phyloP scores from a whole-genome alignment of 2,329 filamentous ascomycete genomes.

The Neurospora crassa region DNA sequence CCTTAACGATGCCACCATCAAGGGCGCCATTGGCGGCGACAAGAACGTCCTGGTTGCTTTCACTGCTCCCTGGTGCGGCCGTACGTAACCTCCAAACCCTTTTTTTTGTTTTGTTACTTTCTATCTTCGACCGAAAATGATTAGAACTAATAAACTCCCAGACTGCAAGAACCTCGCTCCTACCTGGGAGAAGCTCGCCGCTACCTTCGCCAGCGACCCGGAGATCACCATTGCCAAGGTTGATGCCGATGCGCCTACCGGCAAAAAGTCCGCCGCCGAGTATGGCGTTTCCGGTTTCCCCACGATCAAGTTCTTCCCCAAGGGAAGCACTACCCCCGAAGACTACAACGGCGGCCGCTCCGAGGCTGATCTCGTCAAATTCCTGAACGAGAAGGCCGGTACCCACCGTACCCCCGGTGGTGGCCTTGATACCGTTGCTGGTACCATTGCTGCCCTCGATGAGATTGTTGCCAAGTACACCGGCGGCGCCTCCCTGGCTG shows the following conservation, averaged over 20 bases:
- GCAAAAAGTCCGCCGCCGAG: conserved; percentile 66
- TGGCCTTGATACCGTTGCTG: conserved; percentile 66
- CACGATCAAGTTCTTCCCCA: conserved; percentile 96
- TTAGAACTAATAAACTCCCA: conserved; percentile 27
- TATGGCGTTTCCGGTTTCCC: conserved; percentile 82
- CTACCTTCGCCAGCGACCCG: conserved; percentile 68
- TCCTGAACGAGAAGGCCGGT: conserved; percentile 80
- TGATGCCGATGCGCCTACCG: conserved; percentile 80
- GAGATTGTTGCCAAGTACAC: conserved; percentile 64
- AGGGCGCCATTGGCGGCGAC: conserved; percentile 66
- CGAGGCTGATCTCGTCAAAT: conserved; percentile 68
- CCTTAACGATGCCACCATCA: conserved; percentile 73
- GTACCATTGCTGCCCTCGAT: conserved; percentile 74
- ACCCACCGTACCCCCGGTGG: conserved; percentile 79
- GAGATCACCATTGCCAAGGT: conserved; percentile 87
- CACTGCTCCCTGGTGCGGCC: conserved; percentile 96
- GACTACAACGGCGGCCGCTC: conserved; percentile 66
- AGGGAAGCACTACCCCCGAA: conserved; percentile 63
- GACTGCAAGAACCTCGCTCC: conserved; percentile 96
- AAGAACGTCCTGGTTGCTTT: conserved; percentile 93
- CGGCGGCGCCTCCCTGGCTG: conserved; percentile 50
- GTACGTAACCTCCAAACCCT: conserved; percentile 49
- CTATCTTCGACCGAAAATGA: neutral
- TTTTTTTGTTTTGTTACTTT: neutral
- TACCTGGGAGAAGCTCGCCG: conserved; percentile 77